Percentiles rank a stretch among this genome's conserved stretches.
Conservation (phyloP, 2,329 filamentous ascomycete genomes). For the Rhynchosporium graminicola region DNA sequence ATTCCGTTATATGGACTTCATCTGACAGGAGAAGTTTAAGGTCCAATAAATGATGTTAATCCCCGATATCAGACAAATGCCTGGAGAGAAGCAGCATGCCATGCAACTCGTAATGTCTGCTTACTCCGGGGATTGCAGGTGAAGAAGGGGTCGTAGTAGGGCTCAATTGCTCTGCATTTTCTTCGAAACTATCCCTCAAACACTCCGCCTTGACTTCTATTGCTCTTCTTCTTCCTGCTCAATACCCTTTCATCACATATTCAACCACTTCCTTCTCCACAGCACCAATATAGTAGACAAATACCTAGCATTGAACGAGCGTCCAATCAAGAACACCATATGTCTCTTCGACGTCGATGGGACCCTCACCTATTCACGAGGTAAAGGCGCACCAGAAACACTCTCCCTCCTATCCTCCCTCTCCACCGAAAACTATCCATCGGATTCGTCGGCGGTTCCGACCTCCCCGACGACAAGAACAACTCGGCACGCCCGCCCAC, state of each 20-base stretch:
- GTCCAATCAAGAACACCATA: constrained; percentile 90
- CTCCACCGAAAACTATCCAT: constrained; percentile 88
- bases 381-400: constrained; percentile 73
- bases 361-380: constrained; percentile 81
- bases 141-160: not conserved
- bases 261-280: constrained; percentile 4
- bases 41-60: too few species aligned
- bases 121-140: too few species aligned
- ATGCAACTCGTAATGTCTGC: too few species aligned
- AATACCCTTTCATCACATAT: not conserved
- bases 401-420: constrained; percentile 69
- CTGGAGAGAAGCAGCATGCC: too few species aligned
- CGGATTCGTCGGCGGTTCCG: constrained; percentile 89
- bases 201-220: not conserved
- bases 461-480: constrained; percentile 93
- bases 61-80: too few species aligned
- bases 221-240: not conserved
- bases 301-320: constrained; percentile 72
- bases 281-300: constrained; percentile 21
- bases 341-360: constrained; percentile 95
- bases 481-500: constrained; percentile 69
- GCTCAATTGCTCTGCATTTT: not conserved
- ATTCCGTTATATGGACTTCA: too few species aligned
- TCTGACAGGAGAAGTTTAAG: too few species aligned
- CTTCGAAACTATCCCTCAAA: constrained; percentile 2